Conservation (phyloP, 1,139 yeast species). For the Geotrichum bryndzae region DNA sequence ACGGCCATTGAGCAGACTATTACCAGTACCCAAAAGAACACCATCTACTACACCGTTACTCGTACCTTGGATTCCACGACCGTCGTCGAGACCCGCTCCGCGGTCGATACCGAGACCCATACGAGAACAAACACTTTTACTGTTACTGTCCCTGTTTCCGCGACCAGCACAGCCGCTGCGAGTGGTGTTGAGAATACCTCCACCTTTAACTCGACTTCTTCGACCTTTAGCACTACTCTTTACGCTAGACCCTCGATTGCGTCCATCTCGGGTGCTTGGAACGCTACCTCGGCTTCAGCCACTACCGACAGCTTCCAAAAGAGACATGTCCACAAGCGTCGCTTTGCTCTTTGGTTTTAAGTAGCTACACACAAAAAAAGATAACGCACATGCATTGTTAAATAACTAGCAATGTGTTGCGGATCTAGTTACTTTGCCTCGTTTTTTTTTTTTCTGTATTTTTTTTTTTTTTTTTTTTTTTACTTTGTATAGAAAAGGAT, state of each 20-base stretch:
- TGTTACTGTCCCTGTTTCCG: slow-evolving; percentile 12
- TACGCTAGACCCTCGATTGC: neutral
- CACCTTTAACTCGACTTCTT: neutral
- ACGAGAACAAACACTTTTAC: slow-evolving; percentile 9
- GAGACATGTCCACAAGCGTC: neutral
- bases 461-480: too few species aligned
- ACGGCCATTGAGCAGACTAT: slow-evolving; percentile 5
- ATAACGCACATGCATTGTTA: neutral
- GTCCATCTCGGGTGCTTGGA: neutral
- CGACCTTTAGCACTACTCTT: neutral
- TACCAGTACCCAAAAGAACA: neutral
- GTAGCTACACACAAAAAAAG: neutral
- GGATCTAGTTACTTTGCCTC: neutral
- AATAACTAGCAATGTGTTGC: neutral
- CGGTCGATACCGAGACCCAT: slow-evolving; percentile 9
- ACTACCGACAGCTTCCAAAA: neutral
- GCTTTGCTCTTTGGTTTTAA: neutral
- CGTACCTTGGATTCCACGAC: neutral
- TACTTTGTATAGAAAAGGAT: too few species aligned
- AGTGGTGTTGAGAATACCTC: neutral
- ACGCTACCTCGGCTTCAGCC: neutral
- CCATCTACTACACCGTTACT: slow-evolving; percentile 8
- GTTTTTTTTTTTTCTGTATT: too few species aligned
- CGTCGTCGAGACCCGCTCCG: slow-evolving; percentile 6
- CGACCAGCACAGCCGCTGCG: neutral